Evolutionary conservation across 495 filamentous ascomycete species (phyloP).

Genomic region (Rostrohypoxylon terebratum): DNA sequence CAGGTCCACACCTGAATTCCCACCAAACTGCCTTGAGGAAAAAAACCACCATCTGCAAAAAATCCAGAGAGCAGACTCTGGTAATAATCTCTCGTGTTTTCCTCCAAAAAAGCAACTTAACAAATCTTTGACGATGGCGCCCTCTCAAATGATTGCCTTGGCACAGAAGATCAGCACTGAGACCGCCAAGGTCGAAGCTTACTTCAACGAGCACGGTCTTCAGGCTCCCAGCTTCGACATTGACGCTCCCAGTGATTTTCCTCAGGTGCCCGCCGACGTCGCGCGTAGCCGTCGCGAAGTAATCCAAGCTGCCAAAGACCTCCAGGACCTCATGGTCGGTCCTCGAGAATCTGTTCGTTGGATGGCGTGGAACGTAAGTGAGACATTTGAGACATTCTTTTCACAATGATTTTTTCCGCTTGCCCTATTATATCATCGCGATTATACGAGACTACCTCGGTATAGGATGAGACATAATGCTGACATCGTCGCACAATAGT

Average conservation of each 20-base stretch:
- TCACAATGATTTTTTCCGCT: neutral
- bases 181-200: constrained; percentile 57
- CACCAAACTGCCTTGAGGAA: constrained; percentile 19
- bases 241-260: constrained; percentile 54
- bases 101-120: constrained; percentile 11
- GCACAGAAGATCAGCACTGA: constrained; percentile 54
- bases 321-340: constrained; percentile 55
- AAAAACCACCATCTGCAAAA: constrained; percentile 20
- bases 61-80: constrained; percentile 12
- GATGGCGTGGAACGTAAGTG: constrained; percentile 56
- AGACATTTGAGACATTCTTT: neutral
- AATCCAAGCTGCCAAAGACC: constrained; percentile 54
- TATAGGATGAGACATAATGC: constrained; percentile 3
- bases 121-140: neutral
- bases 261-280: constrained; percentile 55
- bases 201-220: constrained; percentile 53
- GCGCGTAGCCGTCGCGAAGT: constrained; percentile 52
- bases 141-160: constrained; percentile 53
- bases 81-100: constrained; percentile 22
- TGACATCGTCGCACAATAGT: constrained; percentile 42
- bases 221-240: constrained; percentile 54
- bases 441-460: neutral
- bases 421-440: neutral
- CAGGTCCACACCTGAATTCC: constrained; percentile 14
- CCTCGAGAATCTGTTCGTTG: constrained; percentile 57